Evolutionary conservation across 371 early-diverging fungal species (phyloP), one percentile per base, ranked within the genome.

Genomic region (Mortierella sp.): DNA sequence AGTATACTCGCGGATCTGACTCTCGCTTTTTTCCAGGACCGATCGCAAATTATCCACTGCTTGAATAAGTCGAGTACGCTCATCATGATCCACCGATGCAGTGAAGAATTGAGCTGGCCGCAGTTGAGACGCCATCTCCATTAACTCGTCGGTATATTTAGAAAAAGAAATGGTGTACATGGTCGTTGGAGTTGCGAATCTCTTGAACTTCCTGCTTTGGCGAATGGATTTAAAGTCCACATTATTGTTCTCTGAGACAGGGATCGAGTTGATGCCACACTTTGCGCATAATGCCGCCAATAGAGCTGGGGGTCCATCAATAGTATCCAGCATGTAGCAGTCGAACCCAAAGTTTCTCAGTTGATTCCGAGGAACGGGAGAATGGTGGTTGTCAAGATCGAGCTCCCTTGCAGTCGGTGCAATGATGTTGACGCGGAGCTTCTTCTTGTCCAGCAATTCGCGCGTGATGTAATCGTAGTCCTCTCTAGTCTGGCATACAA

Each of bases 221-320:
- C 77, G 70, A 3, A 83, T 62, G 2, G 73, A 70, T 52, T 64
- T 30, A 37, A 64, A 66, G 24, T 83, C 65, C 28, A 83, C 10
- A 10, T 54, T 66, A 0, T 58, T 9, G 92, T 10, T 78, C 71
- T 32, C 86, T n/a, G 71, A 64, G 22, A 84, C 75, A 64, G 90
- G 87, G 55, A 91, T 79, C 0, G 78, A 78, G 86, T 96, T 90
- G 22, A 96, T 74, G 0, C 84, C 65, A 14, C 86, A 77, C 58
- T 87, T 83, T 18, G 84, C 66, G 71, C 96, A 95, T 39, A 97
- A 72, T 14, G 91, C 89, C 0, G 87, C 88, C 35, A 94, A 68
- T 1, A 97, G 84, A 5, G 88, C 85, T 0, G 85, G 83, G 5
- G 96, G 96, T 0, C 93, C 96, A 24, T 93, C 93, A n/a, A 98